Evolutionary conservation across 2,329 filamentous ascomycete genomes (phyloP).

Genomic region (Ascosphaera apis): DNA sequence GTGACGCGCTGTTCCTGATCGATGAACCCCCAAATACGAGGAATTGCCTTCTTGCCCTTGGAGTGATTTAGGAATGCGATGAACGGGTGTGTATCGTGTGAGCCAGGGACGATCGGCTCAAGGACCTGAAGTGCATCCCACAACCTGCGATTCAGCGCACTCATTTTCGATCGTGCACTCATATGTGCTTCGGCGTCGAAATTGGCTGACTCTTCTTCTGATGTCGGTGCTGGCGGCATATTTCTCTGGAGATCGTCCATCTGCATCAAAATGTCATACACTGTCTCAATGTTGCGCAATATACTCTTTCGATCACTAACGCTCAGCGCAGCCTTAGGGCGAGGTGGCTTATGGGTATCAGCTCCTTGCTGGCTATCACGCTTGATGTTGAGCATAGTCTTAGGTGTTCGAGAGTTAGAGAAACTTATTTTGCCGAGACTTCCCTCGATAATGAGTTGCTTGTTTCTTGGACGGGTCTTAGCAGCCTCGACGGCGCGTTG

Average conservation of each 20-base stretch:
- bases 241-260: conserved; percentile 81
- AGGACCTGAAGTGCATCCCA: conserved; percentile 82
- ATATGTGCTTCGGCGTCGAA: conserved; percentile 47
- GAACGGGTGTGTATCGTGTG: conserved; percentile 59
- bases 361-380: conserved; percentile 37
- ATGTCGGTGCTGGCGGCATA: conserved; percentile 39
- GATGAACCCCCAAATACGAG: conserved; percentile 82
- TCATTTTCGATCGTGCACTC: conserved; percentile 53
- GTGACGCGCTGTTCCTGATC: conserved; percentile 77
- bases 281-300: conserved; percentile 64
- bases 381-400: conserved; percentile 88
- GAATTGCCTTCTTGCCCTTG: conserved; percentile 92
- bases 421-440: conserved; percentile 96
- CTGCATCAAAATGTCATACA: conserved; percentile 74
- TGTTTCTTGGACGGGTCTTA: conserved; percentile 94
- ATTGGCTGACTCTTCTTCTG: conserved; percentile 26
- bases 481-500: conserved; percentile 91
- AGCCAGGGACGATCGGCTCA: conserved; percentile 59
- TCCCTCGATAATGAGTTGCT: conserved; percentile 86
- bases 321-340: conserved; percentile 26
- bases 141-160: conserved; percentile 51
- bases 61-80: conserved; percentile 84
- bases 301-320: conserved; percentile 59
- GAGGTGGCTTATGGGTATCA: conserved; percentile 14
- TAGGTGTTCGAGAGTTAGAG: conserved; percentile 94